These are phyloP conservation scores for Amanita pseudoporphyria DNA, from an alignment of 768 basidiomycete species.

Conservation along the genomic window DNA sequence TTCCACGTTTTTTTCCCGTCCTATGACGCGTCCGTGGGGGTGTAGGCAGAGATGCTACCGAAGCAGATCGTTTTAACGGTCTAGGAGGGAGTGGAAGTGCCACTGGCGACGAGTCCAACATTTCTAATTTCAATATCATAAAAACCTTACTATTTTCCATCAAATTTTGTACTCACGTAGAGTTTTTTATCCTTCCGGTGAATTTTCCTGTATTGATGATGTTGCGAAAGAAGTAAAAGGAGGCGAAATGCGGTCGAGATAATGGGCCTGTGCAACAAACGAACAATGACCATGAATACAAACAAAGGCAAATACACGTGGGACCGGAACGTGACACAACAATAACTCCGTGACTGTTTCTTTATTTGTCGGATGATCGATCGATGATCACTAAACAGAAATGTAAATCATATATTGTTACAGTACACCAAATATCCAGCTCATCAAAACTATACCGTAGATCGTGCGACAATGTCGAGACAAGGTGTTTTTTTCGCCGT, in stretches of 20 bases:
- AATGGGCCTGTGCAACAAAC: not conserved
- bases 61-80: conserved; percentile 53
- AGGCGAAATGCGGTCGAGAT: not conserved
- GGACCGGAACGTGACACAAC: too few species aligned
- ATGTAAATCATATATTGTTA: too few species aligned
- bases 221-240: not conserved
- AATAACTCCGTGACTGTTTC: too few species aligned
- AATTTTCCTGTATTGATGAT: too few species aligned
- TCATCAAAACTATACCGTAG: too few species aligned
- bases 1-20: conserved; percentile 26
- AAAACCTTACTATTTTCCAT: not conserved
- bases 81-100: conserved; percentile 22
- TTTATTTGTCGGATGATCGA: too few species aligned
- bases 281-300: not conserved
- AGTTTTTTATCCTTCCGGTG: not conserved
- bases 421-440: too few species aligned
- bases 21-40: conserved; percentile 53
- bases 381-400: too few species aligned
- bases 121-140: conserved; percentile 3
- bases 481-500: too few species aligned
- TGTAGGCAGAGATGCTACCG: conserved; percentile 54
- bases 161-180: not conserved
- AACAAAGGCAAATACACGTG: not conserved
- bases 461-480: too few species aligned
- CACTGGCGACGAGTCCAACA: conserved; percentile 26